Conservation (phyloP, 1,284 basidiomycete species). For the Boletellus dicymbophilus region DNA sequence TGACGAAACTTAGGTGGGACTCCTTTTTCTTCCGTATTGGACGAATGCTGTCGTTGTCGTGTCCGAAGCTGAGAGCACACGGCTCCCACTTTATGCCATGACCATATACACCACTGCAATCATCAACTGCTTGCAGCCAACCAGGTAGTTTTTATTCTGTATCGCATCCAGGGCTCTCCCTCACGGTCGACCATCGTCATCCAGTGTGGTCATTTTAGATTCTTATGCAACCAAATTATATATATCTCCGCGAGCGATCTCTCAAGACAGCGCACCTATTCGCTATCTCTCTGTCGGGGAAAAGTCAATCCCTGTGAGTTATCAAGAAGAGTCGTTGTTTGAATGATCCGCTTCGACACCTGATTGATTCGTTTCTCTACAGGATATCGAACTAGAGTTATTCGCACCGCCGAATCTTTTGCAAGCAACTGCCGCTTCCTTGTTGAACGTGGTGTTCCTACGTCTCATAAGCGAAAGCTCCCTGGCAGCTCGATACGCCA, state of each 20-base stretch:
- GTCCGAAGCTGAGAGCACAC: conserved; percentile 49
- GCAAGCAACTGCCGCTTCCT: conserved; percentile 55
- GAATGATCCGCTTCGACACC: background rate
- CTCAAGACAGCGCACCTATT: conserved; percentile 46
- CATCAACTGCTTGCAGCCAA: conserved; percentile 46
- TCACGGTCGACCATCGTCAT: background rate
- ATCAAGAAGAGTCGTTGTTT: background rate
- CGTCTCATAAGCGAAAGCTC: conserved; percentile 22
- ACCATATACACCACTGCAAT: conserved; percentile 47
- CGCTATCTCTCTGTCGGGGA: conserved; percentile 46
- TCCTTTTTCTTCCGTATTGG: conserved; percentile 52
- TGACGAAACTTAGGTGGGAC: conserved; percentile 47
- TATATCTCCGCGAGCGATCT: conserved; percentile 40
- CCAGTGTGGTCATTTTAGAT: conserved; percentile 54
- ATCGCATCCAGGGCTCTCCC: background rate
- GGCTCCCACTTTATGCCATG: conserved; percentile 54
- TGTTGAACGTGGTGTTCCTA: conserved; percentile 40
- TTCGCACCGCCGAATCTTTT: conserved; percentile 63
- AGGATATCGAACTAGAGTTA: conserved; percentile 29
- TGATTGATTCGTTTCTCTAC: background rate
- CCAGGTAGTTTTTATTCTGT: conserved; percentile 36
- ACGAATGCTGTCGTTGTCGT: conserved; percentile 46
- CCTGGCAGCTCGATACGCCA: conserved; percentile 5
- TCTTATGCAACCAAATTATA: conserved; percentile 54
- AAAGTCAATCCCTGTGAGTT: conserved; percentile 19